Percentiles rank a stretch among this genome's conserved stretches.
Evolutionary conservation across 2,329 filamentous ascomycete genomes (phyloP).

Genomic region (Rhinocladiella similis): DNA sequence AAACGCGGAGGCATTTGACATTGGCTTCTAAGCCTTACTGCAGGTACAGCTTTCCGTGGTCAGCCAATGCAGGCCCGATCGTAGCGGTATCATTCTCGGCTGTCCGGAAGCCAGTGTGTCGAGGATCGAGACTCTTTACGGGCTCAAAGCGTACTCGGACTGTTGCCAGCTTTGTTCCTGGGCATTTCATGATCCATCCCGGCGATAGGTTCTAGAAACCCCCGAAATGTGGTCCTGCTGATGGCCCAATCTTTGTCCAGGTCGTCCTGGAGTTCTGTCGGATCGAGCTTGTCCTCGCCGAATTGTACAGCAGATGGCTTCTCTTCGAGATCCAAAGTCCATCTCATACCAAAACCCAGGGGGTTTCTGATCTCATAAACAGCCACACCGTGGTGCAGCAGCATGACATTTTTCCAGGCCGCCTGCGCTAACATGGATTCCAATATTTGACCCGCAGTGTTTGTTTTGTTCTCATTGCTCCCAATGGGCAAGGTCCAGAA

Average conservation of each 20-base stretch:
- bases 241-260: conserved; percentile 21
- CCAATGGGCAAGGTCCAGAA: conserved; percentile 28
- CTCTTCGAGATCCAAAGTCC: conserved; percentile 25
- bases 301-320: not conserved
- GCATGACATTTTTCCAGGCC: conserved; percentile 30
- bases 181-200: conserved; percentile 25
- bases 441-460: conserved; percentile 22
- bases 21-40: no score
- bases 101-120: no score
- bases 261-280: conserved; percentile 1
- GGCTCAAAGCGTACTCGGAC: not conserved
- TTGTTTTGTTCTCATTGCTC: conserved; percentile 30
- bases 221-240: conserved; percentile 22
- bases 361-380: conserved; percentile 30
- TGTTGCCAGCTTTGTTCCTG: not conserved
- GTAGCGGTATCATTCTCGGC: no score
- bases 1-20: no score
- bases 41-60: no score
- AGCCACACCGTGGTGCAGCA: conserved; percentile 27
- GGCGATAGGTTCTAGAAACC: conserved; percentile 28
- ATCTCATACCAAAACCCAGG: conserved; percentile 29
- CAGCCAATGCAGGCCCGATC: no score
- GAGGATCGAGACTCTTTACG: no score
- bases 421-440: conserved; percentile 25
- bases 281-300: not conserved